Conservation (phyloP, 805 yeast genomes). For the Huiozyma naganishii region DNA sequence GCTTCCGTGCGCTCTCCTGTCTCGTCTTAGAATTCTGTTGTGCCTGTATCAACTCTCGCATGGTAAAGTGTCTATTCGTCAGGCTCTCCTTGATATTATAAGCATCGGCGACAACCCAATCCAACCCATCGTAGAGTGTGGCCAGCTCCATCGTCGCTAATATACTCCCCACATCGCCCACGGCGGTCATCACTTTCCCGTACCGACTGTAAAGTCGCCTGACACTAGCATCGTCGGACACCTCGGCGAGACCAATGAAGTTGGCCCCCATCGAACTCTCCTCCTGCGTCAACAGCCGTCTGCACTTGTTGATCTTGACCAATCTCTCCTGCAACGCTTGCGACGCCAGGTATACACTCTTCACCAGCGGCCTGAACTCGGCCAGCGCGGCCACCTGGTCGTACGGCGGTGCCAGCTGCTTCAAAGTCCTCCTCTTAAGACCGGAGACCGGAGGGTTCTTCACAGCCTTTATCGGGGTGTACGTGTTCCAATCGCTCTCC, state of each 20-base stretch:
- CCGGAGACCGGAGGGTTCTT: slow-evolving; percentile 63
- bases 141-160: slow-evolving; percentile 66
- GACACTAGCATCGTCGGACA: slow-evolving; percentile 11
- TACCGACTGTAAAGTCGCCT: slow-evolving; percentile 61
- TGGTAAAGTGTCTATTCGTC: slow-evolving; percentile 82
- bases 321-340: slow-evolving; percentile 44
- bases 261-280: slow-evolving; percentile 41
- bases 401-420: slow-evolving; percentile 85
- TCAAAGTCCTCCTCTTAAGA: slow-evolving; percentile 74
- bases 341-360: slow-evolving; percentile 53
- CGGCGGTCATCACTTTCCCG: slow-evolving; percentile 52
- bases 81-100: slow-evolving; percentile 85
- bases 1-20: slow-evolving; percentile 59
- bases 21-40: slow-evolving; percentile 61
- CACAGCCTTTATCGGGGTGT: slow-evolving; percentile 37
- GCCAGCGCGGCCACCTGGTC: slow-evolving; percentile 78
- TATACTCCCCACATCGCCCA: slow-evolving; percentile 68
- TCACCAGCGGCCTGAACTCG: slow-evolving; percentile 77
- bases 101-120: slow-evolving; percentile 57
- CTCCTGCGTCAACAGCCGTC: slow-evolving; percentile 41
- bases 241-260: slow-evolving; percentile 11
- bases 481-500: slow-evolving; percentile 58
- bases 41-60: slow-evolving; percentile 79
- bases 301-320: slow-evolving; percentile 40
- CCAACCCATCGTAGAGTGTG: slow-evolving; percentile 64